Evolutionary conservation across 2,329 filamentous ascomycete species (phyloP).

Genomic region (Dothidotthia symphoricarpi): DNA sequence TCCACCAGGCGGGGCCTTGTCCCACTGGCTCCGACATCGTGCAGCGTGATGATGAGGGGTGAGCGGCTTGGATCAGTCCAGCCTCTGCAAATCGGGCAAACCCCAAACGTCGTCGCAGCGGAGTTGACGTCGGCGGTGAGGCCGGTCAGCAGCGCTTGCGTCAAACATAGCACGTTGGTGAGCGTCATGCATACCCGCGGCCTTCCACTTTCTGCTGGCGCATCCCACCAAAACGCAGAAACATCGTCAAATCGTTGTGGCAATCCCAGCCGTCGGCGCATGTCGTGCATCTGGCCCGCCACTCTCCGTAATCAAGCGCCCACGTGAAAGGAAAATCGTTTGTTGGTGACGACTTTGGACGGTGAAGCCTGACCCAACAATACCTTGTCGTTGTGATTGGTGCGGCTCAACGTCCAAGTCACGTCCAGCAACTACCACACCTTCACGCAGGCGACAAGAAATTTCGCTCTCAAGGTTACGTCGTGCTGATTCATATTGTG

Average conservation of each 20-base stretch:
- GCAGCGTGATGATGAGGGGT: constrained; percentile 13
- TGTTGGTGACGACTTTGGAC: constrained; percentile 2
- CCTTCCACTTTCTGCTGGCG: constrained; percentile 11
- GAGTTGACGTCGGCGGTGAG: constrained; percentile 18
- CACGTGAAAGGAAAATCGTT: constrained; percentile 5
- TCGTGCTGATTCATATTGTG: too few species aligned
- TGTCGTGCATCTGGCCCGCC: constrained; percentile 14
- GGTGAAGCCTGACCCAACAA: too few species aligned
- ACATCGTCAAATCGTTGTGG: constrained; percentile 21
- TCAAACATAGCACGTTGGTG: constrained; percentile 5
- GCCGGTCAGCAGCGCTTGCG: constrained; percentile 7
- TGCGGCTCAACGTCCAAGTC: constrained; percentile 11
- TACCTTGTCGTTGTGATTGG: too few species aligned
- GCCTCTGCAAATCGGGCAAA: constrained; percentile 15
- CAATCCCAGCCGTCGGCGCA: constrained; percentile 18
- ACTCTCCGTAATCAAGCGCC: constrained; percentile 21
- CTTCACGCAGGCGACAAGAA: constrained; percentile 1
- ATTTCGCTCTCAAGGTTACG: too few species aligned
- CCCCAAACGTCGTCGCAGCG: constrained; percentile 13
- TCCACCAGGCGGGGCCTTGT: constrained; percentile 11
- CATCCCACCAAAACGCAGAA: constrained; percentile 9
- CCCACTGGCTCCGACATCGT: constrained; percentile 13
- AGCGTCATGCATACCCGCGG: constrained; percentile 19
- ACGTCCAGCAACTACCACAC: constrained; percentile 3
- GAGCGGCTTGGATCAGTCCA: constrained; percentile 14